A percentile compares a stretch with the other conserved stretches of the same genome.
Evolutionary conservation across 208 protist species (phyloP).

Genomic region (Leishmania guyanensis): DNA sequence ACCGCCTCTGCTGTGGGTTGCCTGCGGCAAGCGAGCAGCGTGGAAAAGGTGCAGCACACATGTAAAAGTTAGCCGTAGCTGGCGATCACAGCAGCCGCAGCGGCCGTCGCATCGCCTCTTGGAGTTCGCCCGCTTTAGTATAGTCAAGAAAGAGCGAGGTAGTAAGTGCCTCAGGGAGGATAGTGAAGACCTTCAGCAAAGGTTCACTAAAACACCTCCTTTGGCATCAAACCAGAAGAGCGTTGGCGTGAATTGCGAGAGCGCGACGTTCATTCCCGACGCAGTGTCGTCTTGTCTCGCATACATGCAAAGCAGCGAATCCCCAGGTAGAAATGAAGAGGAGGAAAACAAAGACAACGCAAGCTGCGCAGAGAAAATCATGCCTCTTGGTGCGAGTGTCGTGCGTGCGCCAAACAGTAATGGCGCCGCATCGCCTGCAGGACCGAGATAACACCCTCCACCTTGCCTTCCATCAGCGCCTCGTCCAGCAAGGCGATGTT

Average conservation of each 20-base stretch:
- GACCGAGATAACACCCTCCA: conserved; percentile 45
- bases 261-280: neutral
- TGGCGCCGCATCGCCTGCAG: conserved; percentile 30
- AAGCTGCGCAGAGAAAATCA: neutral
- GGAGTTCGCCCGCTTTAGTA: neutral
- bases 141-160: neutral
- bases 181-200: neutral
- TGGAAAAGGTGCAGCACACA: neutral
- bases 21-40: neutral
- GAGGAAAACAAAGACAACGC: neutral
- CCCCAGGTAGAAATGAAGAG: neutral
- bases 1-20: neutral
- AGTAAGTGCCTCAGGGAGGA: neutral
- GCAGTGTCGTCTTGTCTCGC: neutral
- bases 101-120: neutral
- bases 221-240: neutral
- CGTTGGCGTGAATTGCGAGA: neutral
- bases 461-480: conserved; percentile 46
- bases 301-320: neutral
- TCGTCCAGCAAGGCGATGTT: conserved; percentile 56
- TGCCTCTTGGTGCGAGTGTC: neutral
- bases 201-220: neutral
- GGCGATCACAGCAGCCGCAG: neutral
- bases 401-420: conserved; percentile 13
- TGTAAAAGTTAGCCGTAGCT: neutral